Percentiles rank a stretch among this genome's conserved stretches.
phyloP scores from a whole-genome alignment of 2,329 filamentous ascomycete species.

The Aspergillus caelatus region DNA sequence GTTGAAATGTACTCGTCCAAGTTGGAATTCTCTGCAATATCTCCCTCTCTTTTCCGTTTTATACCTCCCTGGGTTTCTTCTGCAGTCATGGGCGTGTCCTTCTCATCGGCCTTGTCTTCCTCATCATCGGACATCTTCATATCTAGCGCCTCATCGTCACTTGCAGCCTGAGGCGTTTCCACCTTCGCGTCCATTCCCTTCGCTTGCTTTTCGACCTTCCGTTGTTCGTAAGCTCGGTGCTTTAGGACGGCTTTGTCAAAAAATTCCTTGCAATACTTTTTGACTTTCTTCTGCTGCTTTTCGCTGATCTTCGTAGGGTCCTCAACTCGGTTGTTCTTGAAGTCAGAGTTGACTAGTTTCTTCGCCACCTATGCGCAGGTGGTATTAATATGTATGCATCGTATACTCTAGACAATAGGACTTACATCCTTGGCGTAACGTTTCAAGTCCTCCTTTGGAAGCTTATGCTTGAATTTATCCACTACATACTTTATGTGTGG shows the following conservation, averaged over 20 bases:
- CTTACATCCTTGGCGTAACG: slow-evolving; percentile 65
- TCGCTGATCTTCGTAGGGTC: slow-evolving; percentile 77
- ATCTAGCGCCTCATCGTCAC: slow-evolving; percentile 26
- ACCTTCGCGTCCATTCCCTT: slow-evolving; percentile 26
- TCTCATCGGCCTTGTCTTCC: slow-evolving; percentile 25
- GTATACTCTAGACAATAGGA: slow-evolving; percentile 43
- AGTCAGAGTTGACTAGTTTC: slow-evolving; percentile 88
- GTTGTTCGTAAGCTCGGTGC: slow-evolving; percentile 69
- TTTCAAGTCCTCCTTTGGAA: slow-evolving; percentile 77
- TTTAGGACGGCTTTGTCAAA: slow-evolving; percentile 84
- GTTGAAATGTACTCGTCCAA: slow-evolving; percentile 43
- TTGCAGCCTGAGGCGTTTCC: slow-evolving; percentile 26
- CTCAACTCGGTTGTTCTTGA: slow-evolving; percentile 82
- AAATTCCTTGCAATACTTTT: slow-evolving; percentile 79
- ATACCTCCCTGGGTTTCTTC: slow-evolving; percentile 10
- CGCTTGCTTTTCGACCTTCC: slow-evolving; percentile 55
- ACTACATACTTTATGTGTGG: slow-evolving; percentile 83
- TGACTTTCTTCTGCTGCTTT: slow-evolving; percentile 80
- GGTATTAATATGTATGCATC: slow-evolving; percentile 53
- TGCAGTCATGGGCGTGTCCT: slow-evolving; percentile 7
- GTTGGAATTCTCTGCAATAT: slow-evolving; percentile 29
- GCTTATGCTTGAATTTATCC: slow-evolving; percentile 82
- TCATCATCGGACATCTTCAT: slow-evolving; percentile 49
- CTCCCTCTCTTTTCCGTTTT: slow-evolving; percentile 68
- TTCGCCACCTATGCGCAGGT: slow-evolving; percentile 69